Evolutionary conservation across 306 rosid species (phyloP).

Genomic region (Elaeagnus macrophylla): DNA sequence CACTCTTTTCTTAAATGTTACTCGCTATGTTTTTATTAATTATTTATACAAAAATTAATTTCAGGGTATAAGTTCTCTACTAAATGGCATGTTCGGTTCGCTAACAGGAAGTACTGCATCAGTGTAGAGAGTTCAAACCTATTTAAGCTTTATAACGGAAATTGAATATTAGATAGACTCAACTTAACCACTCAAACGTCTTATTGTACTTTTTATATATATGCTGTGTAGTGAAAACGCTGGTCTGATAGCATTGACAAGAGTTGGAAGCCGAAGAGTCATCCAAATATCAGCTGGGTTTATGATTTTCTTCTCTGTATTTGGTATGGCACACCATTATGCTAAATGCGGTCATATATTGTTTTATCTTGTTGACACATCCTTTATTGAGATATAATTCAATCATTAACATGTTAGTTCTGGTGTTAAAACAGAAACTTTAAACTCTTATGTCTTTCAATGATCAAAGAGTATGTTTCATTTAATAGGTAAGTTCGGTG

Average conservation of each 20-base stretch:
- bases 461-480: background rate
- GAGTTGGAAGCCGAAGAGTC: slow-evolving; percentile 83
- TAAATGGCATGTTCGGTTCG: slow-evolving; percentile 61
- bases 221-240: slow-evolving; percentile 48
- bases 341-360: background rate
- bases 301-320: slow-evolving; percentile 77
- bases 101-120: slow-evolving; percentile 66
- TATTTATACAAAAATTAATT: slow-evolving; percentile 6
- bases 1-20: slow-evolving; percentile 9
- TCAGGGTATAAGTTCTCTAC: slow-evolving; percentile 60
- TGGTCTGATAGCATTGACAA: slow-evolving; percentile 74
- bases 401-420: background rate
- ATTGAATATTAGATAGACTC: background rate
- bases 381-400: background rate
- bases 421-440: background rate
- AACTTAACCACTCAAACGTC: background rate
- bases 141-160: background rate
- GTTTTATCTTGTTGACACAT: background rate
- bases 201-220: background rate
- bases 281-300: slow-evolving; percentile 76
- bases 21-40: background rate
- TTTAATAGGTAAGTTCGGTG: slow-evolving; percentile 64
- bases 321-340: slow-evolving; percentile 37
- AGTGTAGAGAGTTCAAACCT: slow-evolving; percentile 35
- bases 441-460: no score